Percentiles rank a stretch among this genome's conserved stretches.
Evolutionary conservation across 306 rosid species (phyloP).

Genomic region (Quercus agrifolia): DNA sequence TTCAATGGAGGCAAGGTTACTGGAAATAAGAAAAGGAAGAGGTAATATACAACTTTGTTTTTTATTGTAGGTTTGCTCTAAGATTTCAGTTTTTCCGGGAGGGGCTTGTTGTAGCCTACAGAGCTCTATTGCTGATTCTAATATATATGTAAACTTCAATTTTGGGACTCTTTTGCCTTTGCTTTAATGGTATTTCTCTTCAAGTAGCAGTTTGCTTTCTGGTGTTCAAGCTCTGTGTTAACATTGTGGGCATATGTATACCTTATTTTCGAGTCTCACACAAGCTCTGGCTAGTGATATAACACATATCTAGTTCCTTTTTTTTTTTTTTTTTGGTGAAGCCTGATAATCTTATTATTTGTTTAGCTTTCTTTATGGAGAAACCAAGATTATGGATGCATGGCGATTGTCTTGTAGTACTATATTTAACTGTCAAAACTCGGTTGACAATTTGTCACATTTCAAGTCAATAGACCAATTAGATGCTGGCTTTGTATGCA

Average conservation of each 20-base stretch:
- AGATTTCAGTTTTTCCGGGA: not conserved
- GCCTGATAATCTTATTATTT: not conserved
- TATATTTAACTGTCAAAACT: not conserved
- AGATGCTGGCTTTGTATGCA: not conserved
- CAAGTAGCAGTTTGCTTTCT: not conserved
- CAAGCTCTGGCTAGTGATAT: too few species aligned
- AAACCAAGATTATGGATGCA: not conserved
- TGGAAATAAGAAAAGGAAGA: conserved; percentile 61
- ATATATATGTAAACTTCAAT: not conserved
- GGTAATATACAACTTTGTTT: conserved; percentile 11
- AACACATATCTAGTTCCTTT: too few species aligned
- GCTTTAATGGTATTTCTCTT: not conserved
- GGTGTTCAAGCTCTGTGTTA: not conserved
- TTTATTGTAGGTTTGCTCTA: not conserved
- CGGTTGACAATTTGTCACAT: not conserved
- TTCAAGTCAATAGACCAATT: not conserved
- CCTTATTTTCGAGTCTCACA: too few species aligned
- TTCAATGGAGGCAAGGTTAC: conserved; percentile 36
- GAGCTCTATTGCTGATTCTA: not conserved
- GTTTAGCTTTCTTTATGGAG: not conserved
- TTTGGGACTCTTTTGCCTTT: not conserved
- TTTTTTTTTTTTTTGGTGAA: not conserved
- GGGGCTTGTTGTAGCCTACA: not conserved
- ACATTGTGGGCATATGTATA: not conserved
- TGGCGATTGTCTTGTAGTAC: not conserved